These are phyloP conservation scores for Cytospora paraplurivora DNA, from an alignment of 2,329 filamentous ascomycete species.

Conservation along the genomic window DNA sequence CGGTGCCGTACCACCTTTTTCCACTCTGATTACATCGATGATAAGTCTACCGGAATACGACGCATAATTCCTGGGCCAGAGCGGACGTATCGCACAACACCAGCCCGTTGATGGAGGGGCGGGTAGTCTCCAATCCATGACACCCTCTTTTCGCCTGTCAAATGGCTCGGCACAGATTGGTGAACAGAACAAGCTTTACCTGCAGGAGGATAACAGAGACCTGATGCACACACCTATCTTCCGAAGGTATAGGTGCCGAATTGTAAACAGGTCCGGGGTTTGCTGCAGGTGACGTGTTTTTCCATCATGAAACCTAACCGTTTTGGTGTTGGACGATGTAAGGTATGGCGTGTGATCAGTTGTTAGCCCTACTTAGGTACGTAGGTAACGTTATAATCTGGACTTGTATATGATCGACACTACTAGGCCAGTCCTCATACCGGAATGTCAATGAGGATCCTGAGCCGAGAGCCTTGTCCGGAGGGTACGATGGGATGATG, in stretches of 20 bases:
- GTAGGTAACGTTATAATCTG: too few species aligned
- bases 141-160: not conserved
- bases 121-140: not conserved
- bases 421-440: too few species aligned
- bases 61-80: not conserved
- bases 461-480: too few species aligned
- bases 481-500: too few species aligned
- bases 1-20: not conserved
- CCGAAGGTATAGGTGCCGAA: not conserved
- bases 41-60: not conserved
- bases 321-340: too few species aligned
- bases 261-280: not conserved
- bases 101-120: too few species aligned
- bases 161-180: constrained; percentile 1
- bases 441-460: too few species aligned
- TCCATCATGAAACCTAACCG: too few species aligned
- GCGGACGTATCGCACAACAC: too few species aligned
- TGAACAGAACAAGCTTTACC: not conserved
- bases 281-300: not conserved
- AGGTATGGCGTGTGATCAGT: too few species aligned
- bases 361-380: too few species aligned
- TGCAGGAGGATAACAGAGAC: not conserved
- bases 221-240: not conserved
- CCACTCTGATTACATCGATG: not conserved
- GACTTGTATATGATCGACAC: too few species aligned